Evolutionary conservation across 164 flowering plant genomes (phyloP).

Genomic region (Vitis rupestris): DNA sequence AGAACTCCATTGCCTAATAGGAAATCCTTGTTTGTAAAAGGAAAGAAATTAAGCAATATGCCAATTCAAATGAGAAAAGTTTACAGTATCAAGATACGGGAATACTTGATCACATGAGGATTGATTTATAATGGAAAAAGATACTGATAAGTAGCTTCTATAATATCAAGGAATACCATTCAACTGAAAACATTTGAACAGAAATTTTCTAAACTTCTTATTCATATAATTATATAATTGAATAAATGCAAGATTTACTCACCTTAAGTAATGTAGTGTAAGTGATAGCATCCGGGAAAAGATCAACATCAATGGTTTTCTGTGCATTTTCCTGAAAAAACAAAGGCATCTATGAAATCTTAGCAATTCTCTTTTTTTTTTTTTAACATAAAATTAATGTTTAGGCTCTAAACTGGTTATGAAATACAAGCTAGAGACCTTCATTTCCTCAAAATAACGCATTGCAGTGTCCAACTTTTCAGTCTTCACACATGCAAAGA

Average conservation of each 20-base stretch:
- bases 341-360: constrained; percentile 9
- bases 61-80: neutral
- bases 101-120: neutral
- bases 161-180: no score
- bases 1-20: neutral
- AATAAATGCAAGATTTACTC: constrained; percentile 5
- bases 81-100: neutral
- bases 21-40: neutral
- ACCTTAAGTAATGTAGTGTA: constrained; percentile 73
- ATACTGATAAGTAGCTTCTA: neutral
- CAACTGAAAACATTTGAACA: neutral
- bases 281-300: constrained; percentile 62
- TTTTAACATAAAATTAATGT: constrained; percentile 4
- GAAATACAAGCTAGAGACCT: constrained; percentile 52
- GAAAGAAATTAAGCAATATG: neutral
- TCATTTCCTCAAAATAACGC: constrained; percentile 60
- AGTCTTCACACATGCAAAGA: constrained; percentile 58
- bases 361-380: constrained; percentile 1
- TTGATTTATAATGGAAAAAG: neutral
- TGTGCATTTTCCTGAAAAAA: constrained; percentile 53
- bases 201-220: neutral
- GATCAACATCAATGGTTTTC: constrained; percentile 17
- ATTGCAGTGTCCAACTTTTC: constrained; percentile 53
- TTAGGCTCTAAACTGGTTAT: constrained; percentile 54
- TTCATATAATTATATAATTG: neutral